phyloP scores from a whole-genome alignment of 306 rosid species.

The Cotoneaster glaucophyllus region DNA sequence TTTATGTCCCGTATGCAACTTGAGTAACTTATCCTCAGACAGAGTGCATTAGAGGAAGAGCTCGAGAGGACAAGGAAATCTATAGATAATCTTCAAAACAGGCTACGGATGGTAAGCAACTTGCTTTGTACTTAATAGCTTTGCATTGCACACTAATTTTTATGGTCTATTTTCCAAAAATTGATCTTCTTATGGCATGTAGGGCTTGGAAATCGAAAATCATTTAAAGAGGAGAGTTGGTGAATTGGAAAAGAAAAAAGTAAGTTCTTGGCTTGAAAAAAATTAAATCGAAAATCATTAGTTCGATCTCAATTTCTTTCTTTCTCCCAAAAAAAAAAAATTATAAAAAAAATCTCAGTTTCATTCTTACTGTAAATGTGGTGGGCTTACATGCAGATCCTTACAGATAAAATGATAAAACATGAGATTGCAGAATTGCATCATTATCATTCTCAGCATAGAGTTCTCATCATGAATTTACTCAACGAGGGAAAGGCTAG shows the following conservation, averaged over 20 bases:
- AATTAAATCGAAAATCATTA: not conserved
- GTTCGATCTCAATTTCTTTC: conserved; percentile 7
- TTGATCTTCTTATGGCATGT: conserved; percentile 26
- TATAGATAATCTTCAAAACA: conserved; percentile 59
- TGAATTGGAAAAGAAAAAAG: conserved; percentile 65
- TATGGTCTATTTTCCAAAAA: not conserved
- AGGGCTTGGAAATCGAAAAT: conserved; percentile 96
- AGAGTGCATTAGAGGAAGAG: conserved; percentile 91
- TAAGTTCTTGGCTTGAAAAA: conserved; percentile 35
- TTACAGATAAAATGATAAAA: conserved; percentile 36
- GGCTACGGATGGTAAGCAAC: conserved; percentile 67
- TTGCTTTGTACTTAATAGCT: not conserved
- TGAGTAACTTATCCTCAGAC: conserved; percentile 92
- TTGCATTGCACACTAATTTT: not conserved
- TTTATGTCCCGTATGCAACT: conserved; percentile 37
- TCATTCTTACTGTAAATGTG: conserved; percentile 11
- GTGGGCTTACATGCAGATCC: conserved; percentile 48
- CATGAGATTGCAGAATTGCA: conserved; percentile 47
- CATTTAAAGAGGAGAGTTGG: conserved; percentile 72
- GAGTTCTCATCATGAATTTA: conserved; percentile 44
- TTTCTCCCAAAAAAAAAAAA: not conserved
- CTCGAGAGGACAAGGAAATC: conserved; percentile 59
- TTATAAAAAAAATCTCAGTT: not conserved
- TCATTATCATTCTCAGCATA: conserved; percentile 45
- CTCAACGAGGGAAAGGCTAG: conserved; percentile 60